phyloP scores from a whole-genome alignment of 108 stramenopile species.

The Chaetoceros tenuissimus region DNA sequence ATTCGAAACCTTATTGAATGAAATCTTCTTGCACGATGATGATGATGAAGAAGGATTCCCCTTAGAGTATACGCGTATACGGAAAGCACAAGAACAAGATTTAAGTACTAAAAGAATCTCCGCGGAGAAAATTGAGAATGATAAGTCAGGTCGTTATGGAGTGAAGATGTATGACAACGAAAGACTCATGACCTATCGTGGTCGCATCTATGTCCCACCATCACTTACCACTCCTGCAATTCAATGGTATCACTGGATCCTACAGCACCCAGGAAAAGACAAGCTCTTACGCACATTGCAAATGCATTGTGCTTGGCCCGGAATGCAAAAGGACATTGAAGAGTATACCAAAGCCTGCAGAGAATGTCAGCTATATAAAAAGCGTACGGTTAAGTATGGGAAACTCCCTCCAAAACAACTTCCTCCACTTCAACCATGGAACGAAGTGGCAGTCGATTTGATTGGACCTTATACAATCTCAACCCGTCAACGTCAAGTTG shows the following conservation, averaged over 20 bases:
- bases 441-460: constrained; percentile 22
- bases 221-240: constrained; percentile 4
- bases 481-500: constrained; percentile 1
- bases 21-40: background rate
- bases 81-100: too few species aligned
- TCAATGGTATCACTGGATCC: constrained; percentile 22
- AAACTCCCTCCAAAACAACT: constrained; percentile 8
- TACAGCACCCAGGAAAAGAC: constrained; percentile 16
- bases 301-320: constrained; percentile 3
- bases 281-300: constrained; percentile 7
- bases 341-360: constrained; percentile 2
- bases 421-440: constrained; percentile 11
- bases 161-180: too few species aligned
- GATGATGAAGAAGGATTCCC: constrained; percentile 1
- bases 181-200: too few species aligned
- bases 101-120: too few species aligned
- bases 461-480: constrained; percentile 30
- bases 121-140: too few species aligned
- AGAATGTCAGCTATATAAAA: constrained; percentile 11
- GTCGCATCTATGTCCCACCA: constrained; percentile 25
- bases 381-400: constrained; percentile 13
- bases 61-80: background rate
- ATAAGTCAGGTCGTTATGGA: too few species aligned
- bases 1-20: background rate
- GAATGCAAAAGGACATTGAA: constrained; percentile 5